Percentiles rank a stretch among this genome's conserved stretches.
Evolutionary conservation across 441 rosid species (phyloP).

Genomic region (Erodium texanum): DNA sequence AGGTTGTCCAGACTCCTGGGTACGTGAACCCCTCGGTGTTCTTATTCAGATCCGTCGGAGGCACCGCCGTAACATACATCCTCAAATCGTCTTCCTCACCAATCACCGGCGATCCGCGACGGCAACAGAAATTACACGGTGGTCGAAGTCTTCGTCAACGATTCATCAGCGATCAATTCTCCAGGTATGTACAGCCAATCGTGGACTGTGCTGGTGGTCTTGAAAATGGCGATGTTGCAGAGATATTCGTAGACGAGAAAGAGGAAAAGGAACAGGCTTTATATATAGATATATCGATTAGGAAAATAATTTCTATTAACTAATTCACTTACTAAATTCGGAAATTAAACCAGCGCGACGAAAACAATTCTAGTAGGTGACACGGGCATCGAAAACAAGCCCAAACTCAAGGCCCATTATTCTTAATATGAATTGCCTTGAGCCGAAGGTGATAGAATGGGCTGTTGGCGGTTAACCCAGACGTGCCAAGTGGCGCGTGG

Average conservation of each 20-base stretch:
- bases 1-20: slow-evolving; percentile 86
- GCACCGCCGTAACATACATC: slow-evolving; percentile 78
- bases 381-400: too few relatives aligned
- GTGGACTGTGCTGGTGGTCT: too few relatives aligned
- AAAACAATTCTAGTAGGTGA: too few relatives aligned
- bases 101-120: background rate
- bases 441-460: too few relatives aligned
- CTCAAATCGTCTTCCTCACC: background rate
- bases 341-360: too few relatives aligned
- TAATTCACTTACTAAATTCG: too few relatives aligned
- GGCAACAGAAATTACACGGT: background rate
- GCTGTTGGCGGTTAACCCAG: too few relatives aligned
- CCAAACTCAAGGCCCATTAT: too few relatives aligned
- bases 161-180: background rate
- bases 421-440: too few relatives aligned
- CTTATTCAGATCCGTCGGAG: slow-evolving; percentile 79
- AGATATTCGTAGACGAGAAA: background rate
- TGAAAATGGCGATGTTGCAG: background rate
- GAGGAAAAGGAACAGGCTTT: background rate
- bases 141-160: background rate
- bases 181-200: background rate
- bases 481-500: background rate
- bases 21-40: slow-evolving; percentile 98
- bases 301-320: too few relatives aligned
- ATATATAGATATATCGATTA: too few relatives aligned